A percentile compares a stretch with the other conserved stretches of the same genome.
Evolutionary conservation across 176 grass and related monocot genomes (phyloP).

Genomic region (Saccharum spontaneum): DNA sequence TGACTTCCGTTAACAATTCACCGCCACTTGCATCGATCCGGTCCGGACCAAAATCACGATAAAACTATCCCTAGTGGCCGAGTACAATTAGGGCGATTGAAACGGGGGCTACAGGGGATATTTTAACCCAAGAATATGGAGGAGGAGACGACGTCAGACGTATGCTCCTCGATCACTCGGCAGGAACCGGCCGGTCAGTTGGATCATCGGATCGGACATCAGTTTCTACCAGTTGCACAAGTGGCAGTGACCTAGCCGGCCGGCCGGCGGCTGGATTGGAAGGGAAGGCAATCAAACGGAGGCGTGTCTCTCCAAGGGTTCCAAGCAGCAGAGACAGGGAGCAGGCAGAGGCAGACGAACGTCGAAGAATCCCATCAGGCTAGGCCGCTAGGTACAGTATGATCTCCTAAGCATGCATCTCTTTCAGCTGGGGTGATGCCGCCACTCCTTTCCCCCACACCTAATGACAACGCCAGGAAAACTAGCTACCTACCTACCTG

Average conservation of each 20-base stretch:
- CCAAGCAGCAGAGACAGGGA: slow-evolving; percentile 24
- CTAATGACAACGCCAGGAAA: background rate
- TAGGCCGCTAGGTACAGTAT: slow-evolving; percentile 62
- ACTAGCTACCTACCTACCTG: background rate
- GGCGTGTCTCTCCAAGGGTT: slow-evolving; percentile 15
- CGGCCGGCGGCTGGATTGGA: background rate
- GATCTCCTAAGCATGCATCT: slow-evolving; percentile 61
- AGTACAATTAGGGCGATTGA: background rate
- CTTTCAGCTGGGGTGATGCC: slow-evolving; percentile 42
- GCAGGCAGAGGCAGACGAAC: slow-evolving; percentile 12
- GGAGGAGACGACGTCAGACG: background rate
- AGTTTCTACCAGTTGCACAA: slow-evolving; percentile 21
- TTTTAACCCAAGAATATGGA: background rate
- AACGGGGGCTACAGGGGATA: background rate
- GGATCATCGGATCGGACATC: slow-evolving; percentile 32
- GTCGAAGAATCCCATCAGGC: slow-evolving; percentile 56
- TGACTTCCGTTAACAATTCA: slow-evolving; percentile 46
- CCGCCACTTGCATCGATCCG: background rate
- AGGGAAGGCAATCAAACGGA: slow-evolving; percentile 17
- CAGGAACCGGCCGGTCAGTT: background rate
- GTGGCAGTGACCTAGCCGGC: background rate
- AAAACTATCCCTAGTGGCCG: background rate
- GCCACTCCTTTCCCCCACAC: background rate
- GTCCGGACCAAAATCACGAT: background rate
- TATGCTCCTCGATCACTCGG: background rate